Conservation (phyloP, 2,329 filamentous ascomycete genomes). For the Ilyonectria sp. region DNA sequence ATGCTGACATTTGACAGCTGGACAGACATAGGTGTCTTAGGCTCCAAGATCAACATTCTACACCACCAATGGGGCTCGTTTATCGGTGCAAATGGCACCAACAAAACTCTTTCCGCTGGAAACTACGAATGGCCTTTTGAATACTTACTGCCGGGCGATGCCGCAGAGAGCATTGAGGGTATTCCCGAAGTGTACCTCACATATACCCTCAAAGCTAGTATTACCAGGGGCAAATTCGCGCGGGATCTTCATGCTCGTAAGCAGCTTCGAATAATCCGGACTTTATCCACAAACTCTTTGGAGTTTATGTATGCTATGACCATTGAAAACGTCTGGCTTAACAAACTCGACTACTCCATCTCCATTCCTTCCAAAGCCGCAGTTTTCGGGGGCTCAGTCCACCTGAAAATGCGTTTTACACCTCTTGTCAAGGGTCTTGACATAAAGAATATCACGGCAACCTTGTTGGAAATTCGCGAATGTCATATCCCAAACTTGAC, state of each 20-base stretch:
- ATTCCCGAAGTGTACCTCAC: slow-evolving; percentile 87
- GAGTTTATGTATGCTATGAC: slow-evolving; percentile 90
- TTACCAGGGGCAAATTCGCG: slow-evolving; percentile 86
- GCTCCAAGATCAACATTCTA: slow-evolving; percentile 71
- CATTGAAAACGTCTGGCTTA: slow-evolving; percentile 96
- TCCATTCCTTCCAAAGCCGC: slow-evolving; percentile 93
- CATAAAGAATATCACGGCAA: slow-evolving; percentile 83
- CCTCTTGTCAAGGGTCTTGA: slow-evolving; percentile 90
- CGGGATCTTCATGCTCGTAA: slow-evolving; percentile 87
- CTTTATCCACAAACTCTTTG: slow-evolving; percentile 79
- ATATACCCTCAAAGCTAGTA: slow-evolving; percentile 91
- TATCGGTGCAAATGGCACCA: slow-evolving; percentile 65
- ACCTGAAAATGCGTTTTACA: slow-evolving; percentile 86
- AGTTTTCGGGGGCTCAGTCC: slow-evolving; percentile 89
- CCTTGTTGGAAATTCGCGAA: slow-evolving; percentile 84
- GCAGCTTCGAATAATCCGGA: slow-evolving; percentile 81
- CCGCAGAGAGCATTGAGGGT: slow-evolving; percentile 91
- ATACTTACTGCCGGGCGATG: slow-evolving; percentile 76
- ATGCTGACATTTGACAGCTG: slow-evolving; percentile 55
- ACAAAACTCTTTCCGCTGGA: slow-evolving; percentile 73
- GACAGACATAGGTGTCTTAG: slow-evolving; percentile 68
- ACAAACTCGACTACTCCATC: slow-evolving; percentile 96
- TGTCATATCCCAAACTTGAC: slow-evolving; percentile 66
- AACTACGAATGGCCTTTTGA: slow-evolving; percentile 91
- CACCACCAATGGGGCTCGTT: slow-evolving; percentile 79